phyloP scores from a whole-genome alignment of 2,329 filamentous ascomycete genomes.

The Calonectria pteridis region DNA sequence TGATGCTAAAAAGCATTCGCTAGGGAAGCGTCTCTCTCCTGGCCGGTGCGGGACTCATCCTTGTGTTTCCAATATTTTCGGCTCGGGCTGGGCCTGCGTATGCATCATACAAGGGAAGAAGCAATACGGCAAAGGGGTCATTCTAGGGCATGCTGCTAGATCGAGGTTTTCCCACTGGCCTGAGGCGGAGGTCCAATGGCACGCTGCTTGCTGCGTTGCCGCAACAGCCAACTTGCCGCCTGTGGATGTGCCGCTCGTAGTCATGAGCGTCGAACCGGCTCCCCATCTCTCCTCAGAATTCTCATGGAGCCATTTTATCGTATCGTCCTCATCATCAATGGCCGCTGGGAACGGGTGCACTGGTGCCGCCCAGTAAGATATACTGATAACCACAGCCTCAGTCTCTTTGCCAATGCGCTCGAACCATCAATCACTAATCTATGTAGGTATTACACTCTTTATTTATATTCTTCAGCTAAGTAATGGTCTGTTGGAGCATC shows the following conservation, averaged over 20 bases:
- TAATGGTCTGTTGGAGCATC: not conserved
- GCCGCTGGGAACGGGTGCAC: conserved; percentile 62
- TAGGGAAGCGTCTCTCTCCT: conserved; percentile 50
- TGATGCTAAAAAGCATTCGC: conserved; percentile 55
- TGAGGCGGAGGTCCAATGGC: conserved; percentile 54
- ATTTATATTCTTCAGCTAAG: not conserved
- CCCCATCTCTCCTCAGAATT: conserved; percentile 52
- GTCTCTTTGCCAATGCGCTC: conserved; percentile 51
- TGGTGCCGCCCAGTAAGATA: conserved; percentile 65
- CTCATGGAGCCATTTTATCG: conserved; percentile 53
- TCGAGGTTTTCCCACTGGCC: conserved; percentile 55
- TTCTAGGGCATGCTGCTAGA: conserved; percentile 47
- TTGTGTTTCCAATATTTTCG: conserved; percentile 46
- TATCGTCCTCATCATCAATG: conserved; percentile 61
- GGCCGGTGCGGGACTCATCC: conserved; percentile 54
- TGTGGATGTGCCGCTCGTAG: conserved; percentile 57
- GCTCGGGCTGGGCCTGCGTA: conserved; percentile 52
- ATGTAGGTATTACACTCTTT: not conserved
- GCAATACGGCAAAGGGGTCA: conserved; percentile 54
- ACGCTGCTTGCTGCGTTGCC: conserved; percentile 41
- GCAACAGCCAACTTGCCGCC: conserved; percentile 59
- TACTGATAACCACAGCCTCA: conserved; percentile 60
- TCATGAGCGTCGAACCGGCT: conserved; percentile 55
- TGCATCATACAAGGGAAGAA: conserved; percentile 57
- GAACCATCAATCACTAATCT: not conserved